Conservation (phyloP, 192 early-diverging fungal genomes). For the Piromyces finnis region DNA sequence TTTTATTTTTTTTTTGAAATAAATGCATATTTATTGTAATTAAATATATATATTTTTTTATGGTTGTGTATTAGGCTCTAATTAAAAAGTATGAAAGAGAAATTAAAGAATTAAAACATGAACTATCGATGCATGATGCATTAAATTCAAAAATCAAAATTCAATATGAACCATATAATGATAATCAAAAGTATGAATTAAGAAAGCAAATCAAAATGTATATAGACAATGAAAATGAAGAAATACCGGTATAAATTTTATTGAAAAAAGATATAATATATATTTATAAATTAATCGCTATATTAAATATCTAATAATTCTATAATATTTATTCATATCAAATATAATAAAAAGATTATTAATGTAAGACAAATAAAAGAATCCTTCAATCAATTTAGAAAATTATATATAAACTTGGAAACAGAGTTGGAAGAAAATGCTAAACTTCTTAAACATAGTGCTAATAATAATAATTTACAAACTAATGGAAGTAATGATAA, state of each 20-base stretch:
- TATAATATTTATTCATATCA: no score
- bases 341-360: slow-evolving; percentile 17
- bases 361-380: slow-evolving; percentile 36
- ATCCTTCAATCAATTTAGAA: slow-evolving; percentile 21
- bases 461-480: background rate
- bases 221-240: slow-evolving; percentile 28
- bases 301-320: no score
- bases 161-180: slow-evolving; percentile 34
- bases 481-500: slow-evolving; percentile 4
- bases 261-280: no score
- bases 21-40: no score
- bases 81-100: slow-evolving; percentile 45
- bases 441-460: background rate
- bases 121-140: slow-evolving; percentile 42
- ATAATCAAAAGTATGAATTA: slow-evolving; percentile 24
- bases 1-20: no score
- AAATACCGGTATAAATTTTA: slow-evolving; percentile 19
- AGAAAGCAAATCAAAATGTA: slow-evolving; percentile 19
- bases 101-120: slow-evolving; percentile 39
- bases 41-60: no score
- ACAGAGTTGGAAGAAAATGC: slow-evolving; percentile 17
- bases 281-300: no score
- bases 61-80: slow-evolving; percentile 7
- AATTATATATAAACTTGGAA: slow-evolving; percentile 25
- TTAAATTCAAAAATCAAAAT: slow-evolving; percentile 30